These are phyloP conservation scores for Camelina sativa DNA, from an alignment of 345 rosid species.

Conservation along the genomic window DNA sequence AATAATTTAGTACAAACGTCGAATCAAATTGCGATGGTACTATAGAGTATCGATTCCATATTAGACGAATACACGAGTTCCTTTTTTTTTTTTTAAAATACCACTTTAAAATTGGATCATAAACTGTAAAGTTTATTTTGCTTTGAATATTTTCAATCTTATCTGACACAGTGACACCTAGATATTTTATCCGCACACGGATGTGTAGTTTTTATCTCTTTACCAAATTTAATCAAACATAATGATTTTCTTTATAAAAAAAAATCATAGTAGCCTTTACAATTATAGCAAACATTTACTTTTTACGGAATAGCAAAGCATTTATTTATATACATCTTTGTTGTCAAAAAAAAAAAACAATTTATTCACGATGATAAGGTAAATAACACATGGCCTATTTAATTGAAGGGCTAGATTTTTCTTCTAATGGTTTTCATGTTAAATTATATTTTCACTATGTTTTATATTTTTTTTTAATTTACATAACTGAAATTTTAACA, in stretches of 20 bases:
- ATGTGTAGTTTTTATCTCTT: not conserved
- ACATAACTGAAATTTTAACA: too few relatives aligned
- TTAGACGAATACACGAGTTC: not conserved
- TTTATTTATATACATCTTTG: too few relatives aligned
- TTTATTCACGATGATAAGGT: not conserved
- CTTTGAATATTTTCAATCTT: not conserved
- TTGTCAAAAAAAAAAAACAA: not conserved
- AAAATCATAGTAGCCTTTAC: not conserved
- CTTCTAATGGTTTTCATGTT: too few relatives aligned
- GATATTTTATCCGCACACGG: constrained; percentile 2
- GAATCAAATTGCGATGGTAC: constrained; percentile 10
- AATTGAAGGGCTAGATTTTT: too few relatives aligned
- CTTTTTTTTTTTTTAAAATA: not conserved
- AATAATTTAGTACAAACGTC: constrained; percentile 18
- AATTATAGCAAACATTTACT: not conserved
- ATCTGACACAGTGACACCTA: constrained; percentile 11
- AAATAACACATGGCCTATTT: not conserved
- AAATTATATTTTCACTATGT: too few relatives aligned
- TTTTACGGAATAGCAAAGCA: not conserved
- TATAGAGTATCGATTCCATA: constrained; percentile 19
- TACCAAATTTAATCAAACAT: not conserved
- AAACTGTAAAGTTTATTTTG: not conserved
- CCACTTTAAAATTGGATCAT: not conserved
- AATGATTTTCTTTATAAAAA: too few relatives aligned
- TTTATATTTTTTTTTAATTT: too few relatives aligned